phyloP scores from a whole-genome alignment of 257 asterid species.

The Ilex aquifolium region DNA sequence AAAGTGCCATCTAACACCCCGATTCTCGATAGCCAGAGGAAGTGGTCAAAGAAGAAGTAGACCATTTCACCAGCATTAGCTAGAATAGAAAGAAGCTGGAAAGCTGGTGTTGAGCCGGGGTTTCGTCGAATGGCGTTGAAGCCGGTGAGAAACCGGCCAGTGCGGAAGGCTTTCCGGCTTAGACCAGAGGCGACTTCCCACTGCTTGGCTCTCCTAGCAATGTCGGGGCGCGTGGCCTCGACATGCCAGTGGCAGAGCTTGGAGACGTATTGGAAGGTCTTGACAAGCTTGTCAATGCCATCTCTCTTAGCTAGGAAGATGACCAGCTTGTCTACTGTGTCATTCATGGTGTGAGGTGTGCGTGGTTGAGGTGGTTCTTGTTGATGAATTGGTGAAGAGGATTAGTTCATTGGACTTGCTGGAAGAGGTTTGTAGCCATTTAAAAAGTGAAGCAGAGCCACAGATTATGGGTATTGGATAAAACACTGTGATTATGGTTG shows the following conservation, averaged over 20 bases:
- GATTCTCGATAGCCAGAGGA: constrained; percentile 73
- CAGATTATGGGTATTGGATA: too few species aligned
- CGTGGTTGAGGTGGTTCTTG: background rate
- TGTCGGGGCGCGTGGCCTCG: constrained; percentile 40
- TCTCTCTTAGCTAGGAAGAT: constrained; percentile 82
- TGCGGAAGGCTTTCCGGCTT: constrained; percentile 86
- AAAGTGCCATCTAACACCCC: constrained; percentile 57
- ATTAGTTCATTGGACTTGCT: background rate
- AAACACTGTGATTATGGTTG: too few species aligned
- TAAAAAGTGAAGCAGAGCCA: background rate
- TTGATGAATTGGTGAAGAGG: too few species aligned
- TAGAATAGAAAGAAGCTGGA: constrained; percentile 60
- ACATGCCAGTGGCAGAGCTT: constrained; percentile 72
- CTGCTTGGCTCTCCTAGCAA: constrained; percentile 62
- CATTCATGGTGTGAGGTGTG: constrained; percentile 41
- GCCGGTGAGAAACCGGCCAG: constrained; percentile 81
- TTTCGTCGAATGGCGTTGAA: constrained; percentile 69
- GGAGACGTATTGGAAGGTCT: constrained; percentile 84
- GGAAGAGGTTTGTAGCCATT: constrained; percentile 10
- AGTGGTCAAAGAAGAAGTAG: constrained; percentile 90
- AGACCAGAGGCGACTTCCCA: constrained; percentile 93
- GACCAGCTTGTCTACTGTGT: constrained; percentile 76
- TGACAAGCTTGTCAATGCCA: constrained; percentile 92
- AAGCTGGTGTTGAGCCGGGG: constrained; percentile 46
- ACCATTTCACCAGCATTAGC: constrained; percentile 89